A percentile compares a stretch with the other conserved stretches of the same genome.
Evolutionary conservation across 2,329 filamentous ascomycete genomes (phyloP).

Genomic region (Sphaerulina vaccinii): DNA sequence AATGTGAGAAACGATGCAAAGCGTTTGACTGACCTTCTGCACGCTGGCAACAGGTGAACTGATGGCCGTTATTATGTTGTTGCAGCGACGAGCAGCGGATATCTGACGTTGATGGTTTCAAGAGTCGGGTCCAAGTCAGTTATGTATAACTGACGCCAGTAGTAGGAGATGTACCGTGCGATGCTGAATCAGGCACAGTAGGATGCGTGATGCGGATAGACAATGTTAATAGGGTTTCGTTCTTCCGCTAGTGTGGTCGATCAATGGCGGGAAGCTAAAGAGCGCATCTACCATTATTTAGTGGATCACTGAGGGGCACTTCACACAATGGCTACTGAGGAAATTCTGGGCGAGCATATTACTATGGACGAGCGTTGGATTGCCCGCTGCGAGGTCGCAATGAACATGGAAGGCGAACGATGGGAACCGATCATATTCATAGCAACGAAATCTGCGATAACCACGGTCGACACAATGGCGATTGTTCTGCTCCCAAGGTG

Average conservation of each 20-base stretch:
- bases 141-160: conserved; percentile 24
- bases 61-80: conserved; percentile 20
- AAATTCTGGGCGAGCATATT: conserved; percentile 1
- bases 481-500: conserved; percentile 11
- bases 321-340: conserved; percentile 9
- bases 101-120: conserved; percentile 23
- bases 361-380: not conserved
- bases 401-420: not conserved
- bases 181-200: conserved; percentile 19
- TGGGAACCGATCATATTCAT: not conserved
- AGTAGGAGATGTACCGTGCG: conserved; percentile 4
- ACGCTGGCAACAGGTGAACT: conserved; percentile 14
- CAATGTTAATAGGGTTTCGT: conserved; percentile 22
- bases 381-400: conserved; percentile 2
- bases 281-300: conserved; percentile 1
- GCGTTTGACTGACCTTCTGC: conserved; percentile 22
- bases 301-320: conserved; percentile 13
- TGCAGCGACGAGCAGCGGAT: conserved; percentile 17
- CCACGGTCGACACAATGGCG: conserved; percentile 18
- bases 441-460: conserved; percentile 1
- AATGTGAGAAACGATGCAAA: conserved; percentile 12
- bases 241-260: conserved; percentile 17
- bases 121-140: conserved; percentile 13
- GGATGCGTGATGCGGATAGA: conserved; percentile 17
- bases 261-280: conserved; percentile 12